These are phyloP conservation scores for Apiospora kogelbergensis DNA, from an alignment of 2,329 filamentous ascomycete species.

Conservation along the genomic window DNA sequence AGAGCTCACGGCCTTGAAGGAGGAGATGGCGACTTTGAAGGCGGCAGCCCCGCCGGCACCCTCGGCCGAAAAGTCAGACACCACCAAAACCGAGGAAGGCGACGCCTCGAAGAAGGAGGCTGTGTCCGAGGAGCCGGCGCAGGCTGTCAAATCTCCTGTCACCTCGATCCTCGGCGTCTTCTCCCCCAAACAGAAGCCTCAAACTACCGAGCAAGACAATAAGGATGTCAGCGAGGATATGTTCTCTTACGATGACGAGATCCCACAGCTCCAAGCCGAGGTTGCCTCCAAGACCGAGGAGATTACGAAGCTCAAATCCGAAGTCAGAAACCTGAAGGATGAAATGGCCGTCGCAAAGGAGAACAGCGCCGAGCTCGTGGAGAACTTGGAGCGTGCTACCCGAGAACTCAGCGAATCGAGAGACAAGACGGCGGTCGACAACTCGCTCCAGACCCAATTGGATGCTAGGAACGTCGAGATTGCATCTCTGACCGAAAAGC, in stretches of 20 bases:
- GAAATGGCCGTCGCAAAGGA: constrained; percentile 73
- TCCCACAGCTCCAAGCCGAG: constrained; percentile 77
- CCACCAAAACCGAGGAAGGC: constrained; percentile 28
- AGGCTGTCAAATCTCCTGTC: constrained; percentile 45
- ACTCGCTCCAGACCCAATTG: constrained; percentile 50
- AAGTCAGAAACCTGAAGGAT: constrained; percentile 67
- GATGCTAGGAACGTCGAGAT: constrained; percentile 49
- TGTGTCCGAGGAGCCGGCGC: constrained; percentile 17
- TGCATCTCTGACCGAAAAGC: constrained; percentile 47
- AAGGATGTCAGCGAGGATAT: constrained; percentile 64
- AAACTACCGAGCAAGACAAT: constrained; percentile 34
- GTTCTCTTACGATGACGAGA: constrained; percentile 89
- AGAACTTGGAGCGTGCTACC: constrained; percentile 67
- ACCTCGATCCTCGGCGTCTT: constrained; percentile 49
- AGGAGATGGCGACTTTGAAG: constrained; percentile 59
- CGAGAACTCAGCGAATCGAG: constrained; percentile 56
- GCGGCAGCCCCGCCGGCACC: constrained; percentile 28
- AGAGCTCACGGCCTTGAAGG: constrained; percentile 58
- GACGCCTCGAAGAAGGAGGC: constrained; percentile 23
- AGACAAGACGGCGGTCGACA: constrained; percentile 39
- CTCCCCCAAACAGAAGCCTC: constrained; percentile 45
- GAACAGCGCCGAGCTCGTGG: constrained; percentile 64
- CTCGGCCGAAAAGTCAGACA: constrained; percentile 14
- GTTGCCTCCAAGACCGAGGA: constrained; percentile 69
- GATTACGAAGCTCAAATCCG: constrained; percentile 66